A percentile compares a stretch with the other conserved stretches of the same genome.
phyloP scores from a whole-genome alignment of 1,284 basidiomycete species.

The Cryptococcus wingfieldii region DNA sequence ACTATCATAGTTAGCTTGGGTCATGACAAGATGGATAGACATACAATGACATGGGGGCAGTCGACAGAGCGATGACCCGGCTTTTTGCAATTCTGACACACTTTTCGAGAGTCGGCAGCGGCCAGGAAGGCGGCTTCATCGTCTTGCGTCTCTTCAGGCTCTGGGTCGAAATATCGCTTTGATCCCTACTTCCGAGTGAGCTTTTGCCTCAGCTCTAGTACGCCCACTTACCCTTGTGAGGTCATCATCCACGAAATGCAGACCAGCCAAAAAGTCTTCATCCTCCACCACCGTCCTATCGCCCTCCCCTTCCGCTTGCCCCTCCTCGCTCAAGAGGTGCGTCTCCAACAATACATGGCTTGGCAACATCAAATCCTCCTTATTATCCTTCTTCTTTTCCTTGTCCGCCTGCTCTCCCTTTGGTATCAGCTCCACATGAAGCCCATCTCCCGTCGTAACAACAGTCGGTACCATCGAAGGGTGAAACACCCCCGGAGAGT shows the following conservation, averaged over 20 bases:
- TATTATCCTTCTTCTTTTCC: background rate
- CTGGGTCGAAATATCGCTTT: constrained; percentile 35
- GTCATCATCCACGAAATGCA: constrained; percentile 37
- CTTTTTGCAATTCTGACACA: constrained; percentile 42
- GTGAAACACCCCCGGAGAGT: constrained; percentile 18
- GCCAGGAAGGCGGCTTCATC: constrained; percentile 40
- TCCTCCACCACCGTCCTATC: constrained; percentile 10
- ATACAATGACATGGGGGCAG: constrained; percentile 39
- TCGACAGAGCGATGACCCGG: constrained; percentile 36
- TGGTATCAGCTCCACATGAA: constrained; percentile 1
- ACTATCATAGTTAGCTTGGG: constrained; percentile 53
- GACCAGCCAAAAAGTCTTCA: constrained; percentile 21
- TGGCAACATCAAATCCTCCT: constrained; percentile 26
- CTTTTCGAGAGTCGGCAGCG: constrained; percentile 35
- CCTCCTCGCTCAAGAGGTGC: background rate
- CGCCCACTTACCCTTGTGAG: constrained; percentile 24
- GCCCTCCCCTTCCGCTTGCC: constrained; percentile 5
- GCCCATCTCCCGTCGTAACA: background rate
- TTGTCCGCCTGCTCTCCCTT: background rate
- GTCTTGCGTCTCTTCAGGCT: constrained; percentile 12
- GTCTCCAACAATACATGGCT: constrained; percentile 27
- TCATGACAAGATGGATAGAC: constrained; percentile 4
- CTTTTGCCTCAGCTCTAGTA: background rate
- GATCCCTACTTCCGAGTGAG: constrained; percentile 24
- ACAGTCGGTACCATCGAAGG: constrained; percentile 19